A percentile compares a stretch with the other conserved stretches of the same genome.
phyloP scores from a whole-genome alignment of 2,329 filamentous ascomycete genomes.

The Epichloe bromicola region DNA sequence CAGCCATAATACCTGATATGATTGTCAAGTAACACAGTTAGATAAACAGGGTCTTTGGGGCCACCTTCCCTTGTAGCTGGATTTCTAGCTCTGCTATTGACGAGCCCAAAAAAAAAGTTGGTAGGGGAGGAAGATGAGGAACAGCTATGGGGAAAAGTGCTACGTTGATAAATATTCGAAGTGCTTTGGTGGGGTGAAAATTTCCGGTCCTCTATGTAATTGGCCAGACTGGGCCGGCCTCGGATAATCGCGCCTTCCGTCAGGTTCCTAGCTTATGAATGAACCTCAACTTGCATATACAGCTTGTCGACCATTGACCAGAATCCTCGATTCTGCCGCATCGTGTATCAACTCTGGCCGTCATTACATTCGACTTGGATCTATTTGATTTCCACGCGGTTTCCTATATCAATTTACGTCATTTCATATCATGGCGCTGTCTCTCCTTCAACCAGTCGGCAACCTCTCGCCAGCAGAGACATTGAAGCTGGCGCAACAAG shows the following conservation, averaged over 20 bases:
- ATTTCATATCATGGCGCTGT: constrained; percentile 30
- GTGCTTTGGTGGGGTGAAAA: neutral
- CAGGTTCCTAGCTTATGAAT: neutral
- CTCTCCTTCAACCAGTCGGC: constrained; percentile 43
- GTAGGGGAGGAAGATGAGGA: neutral
- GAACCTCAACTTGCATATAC: neutral
- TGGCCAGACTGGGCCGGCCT: neutral
- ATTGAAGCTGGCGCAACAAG: constrained; percentile 46
- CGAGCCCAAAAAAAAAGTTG: neutral
- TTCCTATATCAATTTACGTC: neutral
- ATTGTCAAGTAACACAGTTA: neutral
- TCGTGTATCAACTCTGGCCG: neutral
- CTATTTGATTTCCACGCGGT: neutral
- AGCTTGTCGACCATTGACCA: neutral
- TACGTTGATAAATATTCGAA: neutral
- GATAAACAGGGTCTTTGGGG: neutral
- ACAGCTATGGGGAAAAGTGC: neutral
- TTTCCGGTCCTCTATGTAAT: neutral
- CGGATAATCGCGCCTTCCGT: constrained; percentile 5
- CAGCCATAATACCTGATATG: constrained; percentile 1
- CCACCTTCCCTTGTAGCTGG: neutral
- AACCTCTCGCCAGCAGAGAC: constrained; percentile 43
- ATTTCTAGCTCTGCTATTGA: neutral
- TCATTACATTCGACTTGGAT: neutral
- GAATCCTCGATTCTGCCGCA: neutral